A percentile compares a stretch with the other conserved stretches of the same genome.
Conservation (phyloP, 2,329 filamentous ascomycete species). For the Aureobasidium sp. region DNA sequence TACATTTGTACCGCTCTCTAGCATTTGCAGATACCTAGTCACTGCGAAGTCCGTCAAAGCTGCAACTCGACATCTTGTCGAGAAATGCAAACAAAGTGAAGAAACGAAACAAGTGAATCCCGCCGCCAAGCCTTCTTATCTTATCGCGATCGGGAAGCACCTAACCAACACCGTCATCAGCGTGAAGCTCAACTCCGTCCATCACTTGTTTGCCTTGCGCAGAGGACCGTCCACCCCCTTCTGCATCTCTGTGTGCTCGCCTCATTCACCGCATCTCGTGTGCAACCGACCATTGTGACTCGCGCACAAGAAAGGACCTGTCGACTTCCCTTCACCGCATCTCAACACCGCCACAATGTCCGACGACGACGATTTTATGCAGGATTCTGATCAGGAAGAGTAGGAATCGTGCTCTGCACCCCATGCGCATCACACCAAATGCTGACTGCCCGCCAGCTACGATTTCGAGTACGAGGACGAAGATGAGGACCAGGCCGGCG, state of each 20-base stretch:
- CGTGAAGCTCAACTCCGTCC: neutral
- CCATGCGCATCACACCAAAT: neutral
- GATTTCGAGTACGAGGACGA: conserved; percentile 98
- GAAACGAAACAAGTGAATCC: too few relatives aligned
- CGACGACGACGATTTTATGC: conserved; percentile 87
- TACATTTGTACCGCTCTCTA: neutral
- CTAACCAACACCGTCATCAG: conserved; percentile 1
- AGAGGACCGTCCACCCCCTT: neutral
- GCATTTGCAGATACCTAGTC: too few relatives aligned
- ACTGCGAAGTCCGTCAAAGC: neutral
- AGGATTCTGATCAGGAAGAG: conserved; percentile 82
- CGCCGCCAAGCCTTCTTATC: conserved; percentile 7
- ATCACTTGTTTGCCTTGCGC: neutral
- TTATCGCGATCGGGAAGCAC: neutral
- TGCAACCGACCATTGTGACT: neutral
- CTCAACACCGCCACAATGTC: conserved; percentile 52
- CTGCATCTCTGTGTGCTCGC: neutral
- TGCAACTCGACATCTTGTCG: neutral
- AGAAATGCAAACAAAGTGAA: neutral
- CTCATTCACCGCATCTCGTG: neutral
- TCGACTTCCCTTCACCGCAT: neutral
- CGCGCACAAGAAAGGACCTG: neutral
- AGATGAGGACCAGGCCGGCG: conserved; percentile 77
- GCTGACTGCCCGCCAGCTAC: conserved; percentile 51
- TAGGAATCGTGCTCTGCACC: conserved; percentile 36